Conservation (phyloP, 108 stramenopile genomes). For the Bacterosira constricta region DNA sequence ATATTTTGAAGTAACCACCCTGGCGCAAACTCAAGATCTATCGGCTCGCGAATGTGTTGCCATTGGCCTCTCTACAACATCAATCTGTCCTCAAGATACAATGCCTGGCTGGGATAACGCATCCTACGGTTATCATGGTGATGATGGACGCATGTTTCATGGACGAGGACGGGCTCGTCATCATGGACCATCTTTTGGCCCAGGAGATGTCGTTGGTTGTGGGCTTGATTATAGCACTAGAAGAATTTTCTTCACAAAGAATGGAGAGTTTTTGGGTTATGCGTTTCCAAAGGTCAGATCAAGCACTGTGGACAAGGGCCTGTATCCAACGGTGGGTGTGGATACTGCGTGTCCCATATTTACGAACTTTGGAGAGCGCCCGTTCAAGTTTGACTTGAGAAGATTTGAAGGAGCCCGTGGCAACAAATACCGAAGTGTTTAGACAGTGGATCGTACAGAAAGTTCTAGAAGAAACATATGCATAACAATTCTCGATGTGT, state of each 20-base stretch:
- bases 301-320: constrained; percentile 48
- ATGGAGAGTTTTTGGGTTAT: constrained; percentile 86
- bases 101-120: constrained; percentile 89
- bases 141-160: constrained; percentile 86
- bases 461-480: no score
- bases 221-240: constrained; percentile 67
- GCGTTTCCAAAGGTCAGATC: constrained; percentile 52
- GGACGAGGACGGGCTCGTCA: constrained; percentile 65
- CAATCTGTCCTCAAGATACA: constrained; percentile 48
- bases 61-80: constrained; percentile 63
- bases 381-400: constrained; percentile 70
- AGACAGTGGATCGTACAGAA: no score
- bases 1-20: constrained; percentile 79
- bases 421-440: no score
- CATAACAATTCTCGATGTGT: no score
- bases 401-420: constrained; percentile 1
- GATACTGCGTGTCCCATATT: constrained; percentile 66
- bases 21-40: constrained; percentile 10
- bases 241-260: constrained; percentile 82
- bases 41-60: constrained; percentile 67
- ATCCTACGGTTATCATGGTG: constrained; percentile 82
- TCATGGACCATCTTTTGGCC: constrained; percentile 75
- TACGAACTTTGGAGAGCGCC: constrained; percentile 67
- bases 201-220: constrained; percentile 88
- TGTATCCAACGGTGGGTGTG: constrained; percentile 84